phyloP scores from a whole-genome alignment of 2,329 filamentous ascomycete species.

The Phoma sp. region DNA sequence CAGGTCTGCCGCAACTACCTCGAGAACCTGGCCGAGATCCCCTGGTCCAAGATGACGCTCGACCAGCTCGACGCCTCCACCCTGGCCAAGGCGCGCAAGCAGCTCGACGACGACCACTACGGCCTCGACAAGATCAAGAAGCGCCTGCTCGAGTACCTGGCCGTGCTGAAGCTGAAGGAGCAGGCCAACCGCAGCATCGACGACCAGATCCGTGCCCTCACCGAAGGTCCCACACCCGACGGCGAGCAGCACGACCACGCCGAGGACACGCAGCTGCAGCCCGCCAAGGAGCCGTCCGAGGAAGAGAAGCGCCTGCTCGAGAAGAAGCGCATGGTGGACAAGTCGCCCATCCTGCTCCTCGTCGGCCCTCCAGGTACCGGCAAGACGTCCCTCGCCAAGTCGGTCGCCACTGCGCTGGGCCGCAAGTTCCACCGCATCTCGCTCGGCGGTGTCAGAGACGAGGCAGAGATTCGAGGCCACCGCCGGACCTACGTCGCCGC shows the following conservation, averaged over 20 bases:
- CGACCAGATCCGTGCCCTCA: slow-evolving; percentile 70
- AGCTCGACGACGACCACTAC: slow-evolving; percentile 95
- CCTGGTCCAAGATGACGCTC: slow-evolving; percentile 84
- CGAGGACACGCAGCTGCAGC: slow-evolving; percentile 52
- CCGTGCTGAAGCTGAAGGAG: slow-evolving; percentile 94
- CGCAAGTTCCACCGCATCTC: slow-evolving; percentile 98
- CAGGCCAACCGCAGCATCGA: slow-evolving; percentile 84
- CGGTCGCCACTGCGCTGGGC: slow-evolving; percentile 87
- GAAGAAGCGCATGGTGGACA: slow-evolving; percentile 86
- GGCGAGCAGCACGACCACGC: slow-evolving; percentile 28
- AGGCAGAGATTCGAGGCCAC: slow-evolving; percentile 95
- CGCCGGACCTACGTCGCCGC: slow-evolving; percentile 95
- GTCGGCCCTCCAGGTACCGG: slow-evolving; percentile 93
- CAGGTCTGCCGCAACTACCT: slow-evolving; percentile 92
- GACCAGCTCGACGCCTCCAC: slow-evolving; percentile 86
- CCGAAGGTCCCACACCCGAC: slow-evolving; percentile 48
- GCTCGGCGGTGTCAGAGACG: slow-evolving; percentile 91
- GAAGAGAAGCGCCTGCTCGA: slow-evolving; percentile 75
- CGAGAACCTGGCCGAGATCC: slow-evolving; percentile 91
- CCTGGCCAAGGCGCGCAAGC: slow-evolving; percentile 78
- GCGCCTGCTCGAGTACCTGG: slow-evolving; percentile 90
- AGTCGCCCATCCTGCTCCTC: slow-evolving; percentile 92
- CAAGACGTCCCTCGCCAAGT: slow-evolving; percentile 94
- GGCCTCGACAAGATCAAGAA: slow-evolving; percentile 98
- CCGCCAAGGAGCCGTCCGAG: slow-evolving; percentile 44